Evolutionary conservation across 2,329 filamentous ascomycete genomes (phyloP), one percentile per base, ranked within the genome.

Genomic region (Leptosphaerulina australis): DNA sequence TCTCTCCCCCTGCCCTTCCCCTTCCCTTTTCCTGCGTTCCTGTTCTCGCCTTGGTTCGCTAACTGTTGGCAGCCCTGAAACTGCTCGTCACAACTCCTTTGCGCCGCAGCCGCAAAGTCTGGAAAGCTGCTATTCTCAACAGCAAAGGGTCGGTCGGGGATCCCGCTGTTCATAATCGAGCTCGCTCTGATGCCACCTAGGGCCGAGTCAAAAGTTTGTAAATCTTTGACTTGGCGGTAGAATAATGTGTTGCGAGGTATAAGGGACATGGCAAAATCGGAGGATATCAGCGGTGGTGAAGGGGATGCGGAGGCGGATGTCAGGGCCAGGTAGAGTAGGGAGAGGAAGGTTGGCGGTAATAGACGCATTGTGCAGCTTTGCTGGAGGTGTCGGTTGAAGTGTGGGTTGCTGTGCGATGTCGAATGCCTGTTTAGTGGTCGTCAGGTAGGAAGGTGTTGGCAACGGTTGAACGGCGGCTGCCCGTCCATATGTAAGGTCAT

Each of bases 11-110:
- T 22, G 45, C 39, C 41, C 54, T 53, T 41, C 34, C 54, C 25
- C 12, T 51, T 53, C 2, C 49, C 44, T 4, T 22, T 34, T 22
- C 18, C 34, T 34, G 9, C 25, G n/a, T 31, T n/a, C 3, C 25
- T 29, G 5, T 22, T 38, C 28, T 20, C 49, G 6, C 21, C 79
- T 12, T 15, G 10, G 57, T 85, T 74, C 31, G 69, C 69, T 39
- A 39, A 35, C 24, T 56, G 10, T 24, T 78, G 74, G 66, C 85
- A 88, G 6, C 68, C 70, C 64, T 85, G 84, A 69, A 83, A 81
- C 74, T 88, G 83, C 37, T 83, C 79, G 54, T 84, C 79, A 63
- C 85, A 88, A 20, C 83, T 81, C 36, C 85, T 77, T 71, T 85
- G 79, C 28, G 79, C 75, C 14, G 85, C 86, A 1, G 77, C 77